A percentile compares a stretch with the other conserved stretches of the same genome.
phyloP scores from a whole-genome alignment of 2,329 filamentous ascomycete species.

The Stenocarpella maydis region DNA sequence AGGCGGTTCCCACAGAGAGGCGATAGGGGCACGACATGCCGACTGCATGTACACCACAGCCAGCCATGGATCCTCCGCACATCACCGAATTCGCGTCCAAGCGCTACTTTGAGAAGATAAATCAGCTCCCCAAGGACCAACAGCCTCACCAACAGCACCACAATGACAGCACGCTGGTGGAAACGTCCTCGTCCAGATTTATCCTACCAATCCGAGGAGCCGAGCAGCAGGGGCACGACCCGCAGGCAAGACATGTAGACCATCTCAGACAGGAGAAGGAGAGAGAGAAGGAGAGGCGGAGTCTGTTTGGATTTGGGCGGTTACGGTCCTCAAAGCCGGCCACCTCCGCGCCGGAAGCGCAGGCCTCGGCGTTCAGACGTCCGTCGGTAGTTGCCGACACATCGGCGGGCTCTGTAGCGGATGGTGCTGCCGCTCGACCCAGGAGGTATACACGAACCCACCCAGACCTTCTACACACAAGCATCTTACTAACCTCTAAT shows the following conservation, averaged over 20 bases:
- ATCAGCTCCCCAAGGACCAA: constrained; percentile 59
- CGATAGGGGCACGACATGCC: constrained; percentile 34
- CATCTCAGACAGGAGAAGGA: constrained; percentile 40
- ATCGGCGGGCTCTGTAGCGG: constrained; percentile 35
- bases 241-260: constrained; percentile 37
- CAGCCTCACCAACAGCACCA: constrained; percentile 49
- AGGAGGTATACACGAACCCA: constrained; percentile 45
- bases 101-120: constrained; percentile 70
- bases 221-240: constrained; percentile 36
- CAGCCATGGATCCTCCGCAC: constrained; percentile 67
- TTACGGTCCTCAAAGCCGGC: constrained; percentile 30
- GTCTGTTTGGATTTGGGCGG: constrained; percentile 34
- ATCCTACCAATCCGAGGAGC: constrained; percentile 42
- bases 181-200: constrained; percentile 43
- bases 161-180: constrained; percentile 37
- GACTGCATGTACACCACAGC: constrained; percentile 16
- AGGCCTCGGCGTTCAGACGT: constrained; percentile 23
- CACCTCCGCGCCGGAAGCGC: constrained; percentile 25
- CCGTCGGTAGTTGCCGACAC: constrained; percentile 28
- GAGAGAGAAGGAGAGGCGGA: constrained; percentile 31
- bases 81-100: constrained; percentile 73
- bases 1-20: constrained; percentile 27
- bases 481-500: constrained; percentile 20
- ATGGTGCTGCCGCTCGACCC: constrained; percentile 32
- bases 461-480: not conserved